phyloP scores from a whole-genome alignment of 2,329 filamentous ascomycete genomes.

The Zymoseptoria pseudotritici region DNA sequence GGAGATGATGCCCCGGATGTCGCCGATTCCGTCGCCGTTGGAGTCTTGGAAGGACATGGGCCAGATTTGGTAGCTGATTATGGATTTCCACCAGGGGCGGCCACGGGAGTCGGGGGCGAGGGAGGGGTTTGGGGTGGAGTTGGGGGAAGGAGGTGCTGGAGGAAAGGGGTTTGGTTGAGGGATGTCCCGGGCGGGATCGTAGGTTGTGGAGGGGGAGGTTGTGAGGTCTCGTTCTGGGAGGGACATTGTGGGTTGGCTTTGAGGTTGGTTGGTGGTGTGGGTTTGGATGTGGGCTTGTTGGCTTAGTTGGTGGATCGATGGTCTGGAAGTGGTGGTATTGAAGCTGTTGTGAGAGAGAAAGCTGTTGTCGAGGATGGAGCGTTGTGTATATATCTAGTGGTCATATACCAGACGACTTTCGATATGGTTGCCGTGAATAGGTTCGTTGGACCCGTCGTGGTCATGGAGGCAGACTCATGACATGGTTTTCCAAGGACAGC shows the following conservation, averaged over 20 bases:
- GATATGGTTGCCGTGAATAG: background rate
- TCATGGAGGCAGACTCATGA: background rate
- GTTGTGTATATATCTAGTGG: background rate
- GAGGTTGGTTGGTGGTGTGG: background rate
- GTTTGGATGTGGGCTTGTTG: background rate
- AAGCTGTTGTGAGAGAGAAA: background rate
- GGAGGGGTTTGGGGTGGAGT: too few species aligned
- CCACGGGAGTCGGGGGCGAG: constrained; percentile 4
- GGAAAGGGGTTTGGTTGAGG: background rate
- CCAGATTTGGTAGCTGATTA: constrained; percentile 40
- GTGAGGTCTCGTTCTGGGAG: background rate
- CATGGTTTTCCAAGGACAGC: background rate
- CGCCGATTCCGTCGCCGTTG: constrained; percentile 53
- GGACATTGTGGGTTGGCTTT: background rate
- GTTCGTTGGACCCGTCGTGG: background rate
- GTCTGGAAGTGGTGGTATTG: background rate
- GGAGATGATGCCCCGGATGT: constrained; percentile 55
- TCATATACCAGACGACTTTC: too few species aligned
- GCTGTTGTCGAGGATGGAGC: background rate
- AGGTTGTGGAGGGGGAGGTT: background rate
- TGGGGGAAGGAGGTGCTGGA: background rate
- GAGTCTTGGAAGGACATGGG: constrained; percentile 43
- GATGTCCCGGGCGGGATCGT: background rate
- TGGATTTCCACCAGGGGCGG: constrained; percentile 40
- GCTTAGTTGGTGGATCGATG: background rate